Base-by-base conservation (phyloP, 176 grass and related monocot species). In the Rhynchospora tenuis region DNA sequence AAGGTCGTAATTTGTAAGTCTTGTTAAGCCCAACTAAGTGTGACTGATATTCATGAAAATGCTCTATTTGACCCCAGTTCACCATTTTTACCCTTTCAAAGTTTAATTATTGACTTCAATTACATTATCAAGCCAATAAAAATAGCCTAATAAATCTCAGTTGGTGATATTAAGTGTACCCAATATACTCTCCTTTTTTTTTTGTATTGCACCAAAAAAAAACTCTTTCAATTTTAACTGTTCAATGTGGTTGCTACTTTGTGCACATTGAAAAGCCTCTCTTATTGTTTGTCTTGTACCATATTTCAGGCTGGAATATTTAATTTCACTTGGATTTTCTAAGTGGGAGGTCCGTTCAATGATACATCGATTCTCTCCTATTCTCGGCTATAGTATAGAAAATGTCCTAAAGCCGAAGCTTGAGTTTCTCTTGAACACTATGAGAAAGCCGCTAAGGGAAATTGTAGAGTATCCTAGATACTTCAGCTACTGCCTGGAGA, bases 391-490 rank as follows among this genome's bases (percentile, higher is more conserved):
- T 81, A 94, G 92, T 78, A 86, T 86, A 16, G 83, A 94, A 43
- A 48, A 73, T 85, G 92, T 97, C 59, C 61, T 97, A 83, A 87
- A 92, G 84, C 94, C 94, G 47, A 97, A 97, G 85, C 83, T 97
- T 63, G 77, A 94, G 5, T 97, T 94, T 84, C 90, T 97, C 20
- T 81, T 94, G 42, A 67, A 52, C 17, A 97, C 65, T 16, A 97
- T 97, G 92, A 85, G 69, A 70, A 97, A 87, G 24, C 92, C 94
- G 47, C 73, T 92, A 31, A 92, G 81, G 84, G 72, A 88, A 70
- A 59, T 92, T 84, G 92, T 94, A 29, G 90, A 89, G 71, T 94
- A 92, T 81, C 94, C 92, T 44, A 97, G 94, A 64, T 97, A 91
- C 74, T 97, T 97, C 87, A 94, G 92, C 67, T 97, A 94, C 87